A percentile compares a stretch with the other conserved stretches of the same genome.
Conservation (phyloP, 495 filamentous ascomycete genomes). For the Astrothelium macrocarpum region DNA sequence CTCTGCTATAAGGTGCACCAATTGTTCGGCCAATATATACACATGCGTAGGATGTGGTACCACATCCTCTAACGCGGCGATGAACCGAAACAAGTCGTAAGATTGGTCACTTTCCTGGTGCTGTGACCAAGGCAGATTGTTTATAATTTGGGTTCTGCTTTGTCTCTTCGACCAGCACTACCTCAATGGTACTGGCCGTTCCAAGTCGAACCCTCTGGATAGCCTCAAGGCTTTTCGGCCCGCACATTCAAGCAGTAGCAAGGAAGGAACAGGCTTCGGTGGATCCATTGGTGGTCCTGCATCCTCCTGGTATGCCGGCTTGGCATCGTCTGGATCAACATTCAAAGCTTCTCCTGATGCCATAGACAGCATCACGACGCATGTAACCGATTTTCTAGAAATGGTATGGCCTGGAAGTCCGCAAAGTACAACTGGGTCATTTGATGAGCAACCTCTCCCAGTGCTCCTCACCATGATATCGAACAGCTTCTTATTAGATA, state of each 20-base stretch:
- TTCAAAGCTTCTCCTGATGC: conserved; percentile 3
- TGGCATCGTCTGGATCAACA: background rate
- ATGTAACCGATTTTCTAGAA: conserved; percentile 11
- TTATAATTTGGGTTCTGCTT: conserved; percentile 25
- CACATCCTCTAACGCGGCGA: background rate
- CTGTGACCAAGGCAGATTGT: conserved; percentile 20
- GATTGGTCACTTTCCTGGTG: conserved; percentile 18
- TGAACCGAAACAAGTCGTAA: background rate
- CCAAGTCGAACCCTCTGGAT: background rate
- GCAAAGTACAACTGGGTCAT: background rate
- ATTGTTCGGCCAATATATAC: background rate
- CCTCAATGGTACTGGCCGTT: background rate
- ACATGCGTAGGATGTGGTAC: conserved; percentile 11
- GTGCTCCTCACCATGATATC: conserved; percentile 22
- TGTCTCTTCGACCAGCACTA: conserved; percentile 19
- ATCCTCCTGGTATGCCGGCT: background rate
- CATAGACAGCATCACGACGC: conserved; percentile 14
- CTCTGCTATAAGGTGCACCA: background rate
- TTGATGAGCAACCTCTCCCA: conserved; percentile 20
- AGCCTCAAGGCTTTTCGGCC: background rate
- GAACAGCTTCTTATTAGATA: conserved; percentile 24
- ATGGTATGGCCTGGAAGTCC: conserved; percentile 16
- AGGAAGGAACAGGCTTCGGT: background rate
- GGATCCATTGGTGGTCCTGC: background rate
- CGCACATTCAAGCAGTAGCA: background rate